These are phyloP conservation scores for Penicillium oxalicum DNA, from an alignment of 2,329 filamentous ascomycete species.

Conservation along the genomic window DNA sequence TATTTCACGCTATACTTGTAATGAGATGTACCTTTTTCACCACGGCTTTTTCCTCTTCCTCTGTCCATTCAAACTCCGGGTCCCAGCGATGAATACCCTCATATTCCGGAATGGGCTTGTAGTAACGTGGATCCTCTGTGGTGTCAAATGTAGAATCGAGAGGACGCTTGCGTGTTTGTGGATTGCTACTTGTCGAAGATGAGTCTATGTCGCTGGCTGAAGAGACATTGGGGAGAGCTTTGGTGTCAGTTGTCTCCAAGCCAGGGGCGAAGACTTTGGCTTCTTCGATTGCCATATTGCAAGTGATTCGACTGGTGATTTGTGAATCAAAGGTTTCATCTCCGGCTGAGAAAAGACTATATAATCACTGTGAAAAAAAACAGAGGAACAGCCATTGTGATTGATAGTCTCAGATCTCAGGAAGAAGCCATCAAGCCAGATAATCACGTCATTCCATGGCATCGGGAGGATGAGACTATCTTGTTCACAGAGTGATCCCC, in stretches of 20 bases:
- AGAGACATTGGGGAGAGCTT: conserved; percentile 5
- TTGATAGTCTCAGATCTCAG: too few species aligned
- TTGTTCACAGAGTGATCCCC: too few species aligned
- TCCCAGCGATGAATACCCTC: conserved; percentile 47
- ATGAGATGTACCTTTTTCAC: conserved; percentile 30
- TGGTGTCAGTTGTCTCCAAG: conserved; percentile 3
- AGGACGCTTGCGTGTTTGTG: conserved; percentile 4
- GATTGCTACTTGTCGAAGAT: conserved; percentile 9
- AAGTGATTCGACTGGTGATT: neutral
- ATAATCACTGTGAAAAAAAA: too few species aligned
- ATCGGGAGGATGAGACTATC: too few species aligned
- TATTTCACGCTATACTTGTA: too few species aligned
- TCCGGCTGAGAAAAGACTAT: too few species aligned
- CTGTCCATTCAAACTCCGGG: conserved; percentile 41
- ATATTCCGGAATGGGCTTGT: conserved; percentile 39
- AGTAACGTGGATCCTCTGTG: conserved; percentile 31
- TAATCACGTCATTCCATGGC: too few species aligned
- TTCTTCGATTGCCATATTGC: conserved; percentile 17
- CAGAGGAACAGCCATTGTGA: too few species aligned
- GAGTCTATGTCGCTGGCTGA: conserved; percentile 13
- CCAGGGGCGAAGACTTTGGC: conserved; percentile 3
- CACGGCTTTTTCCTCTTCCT: conserved; percentile 40
- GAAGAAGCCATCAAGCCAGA: too few species aligned
- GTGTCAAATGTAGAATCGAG: conserved; percentile 31
- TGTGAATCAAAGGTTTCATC: neutral